These are phyloP conservation scores for Aegilops bicornis DNA, from an alignment of 176 grass and related monocot genomes.

Conservation along the genomic window DNA sequence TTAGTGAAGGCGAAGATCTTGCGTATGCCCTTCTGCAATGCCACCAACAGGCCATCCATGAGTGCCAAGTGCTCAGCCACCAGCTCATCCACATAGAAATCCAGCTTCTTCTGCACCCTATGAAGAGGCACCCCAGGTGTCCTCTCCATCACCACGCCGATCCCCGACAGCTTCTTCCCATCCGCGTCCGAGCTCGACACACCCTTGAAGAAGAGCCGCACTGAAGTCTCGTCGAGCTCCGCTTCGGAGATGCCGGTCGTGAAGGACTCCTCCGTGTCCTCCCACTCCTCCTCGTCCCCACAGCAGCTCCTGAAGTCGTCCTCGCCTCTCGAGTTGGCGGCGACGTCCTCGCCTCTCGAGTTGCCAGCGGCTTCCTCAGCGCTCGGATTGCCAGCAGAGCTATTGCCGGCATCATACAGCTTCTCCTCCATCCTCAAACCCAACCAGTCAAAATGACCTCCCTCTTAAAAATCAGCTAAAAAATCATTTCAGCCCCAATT, in stretches of 20 bases:
- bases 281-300: slow-evolving; percentile 87
- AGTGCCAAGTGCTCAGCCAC: slow-evolving; percentile 95
- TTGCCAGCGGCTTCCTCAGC: no score
- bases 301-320: slow-evolving; percentile 92
- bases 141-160: slow-evolving; percentile 96
- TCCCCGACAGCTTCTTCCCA: slow-evolving; percentile 64
- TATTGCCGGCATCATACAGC: neutral
- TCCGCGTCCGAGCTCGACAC: slow-evolving; percentile 54
- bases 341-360: neutral
- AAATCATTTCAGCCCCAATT: slow-evolving; percentile 1
- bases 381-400: neutral
- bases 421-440: slow-evolving; percentile 42
- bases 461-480: neutral
- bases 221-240: slow-evolving; percentile 72
- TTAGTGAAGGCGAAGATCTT: slow-evolving; percentile 94
- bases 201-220: slow-evolving; percentile 93
- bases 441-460: neutral
- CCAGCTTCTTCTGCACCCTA: slow-evolving; percentile 91
- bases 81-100: slow-evolving; percentile 88
- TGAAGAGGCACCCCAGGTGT: slow-evolving; percentile 46
- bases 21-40: slow-evolving; percentile 68
- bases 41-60: slow-evolving; percentile 86
- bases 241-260: slow-evolving; percentile 43
- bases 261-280: slow-evolving; percentile 94
- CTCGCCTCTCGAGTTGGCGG: neutral